phyloP scores from a whole-genome alignment of 768 basidiomycete genomes.

The Rhizopogon vulgaris region DNA sequence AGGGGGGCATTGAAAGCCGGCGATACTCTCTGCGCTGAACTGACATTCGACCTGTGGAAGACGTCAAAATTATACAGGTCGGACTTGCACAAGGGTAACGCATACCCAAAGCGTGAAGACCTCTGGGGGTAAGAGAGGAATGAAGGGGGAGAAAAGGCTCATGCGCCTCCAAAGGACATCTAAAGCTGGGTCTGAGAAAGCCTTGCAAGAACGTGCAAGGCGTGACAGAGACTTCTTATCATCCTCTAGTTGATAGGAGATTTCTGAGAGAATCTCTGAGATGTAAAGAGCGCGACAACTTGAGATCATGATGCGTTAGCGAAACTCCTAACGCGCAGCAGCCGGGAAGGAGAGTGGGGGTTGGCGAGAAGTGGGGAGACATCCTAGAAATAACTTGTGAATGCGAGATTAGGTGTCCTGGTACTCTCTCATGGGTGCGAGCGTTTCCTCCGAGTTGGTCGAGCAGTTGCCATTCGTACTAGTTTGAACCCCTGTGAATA shows the following conservation, averaged over 20 bases:
- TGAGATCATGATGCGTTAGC: not conserved
- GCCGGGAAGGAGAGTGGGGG: not conserved
- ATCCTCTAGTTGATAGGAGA: constrained; percentile 9
- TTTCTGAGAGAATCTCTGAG: constrained; percentile 10
- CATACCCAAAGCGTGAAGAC: constrained; percentile 11
- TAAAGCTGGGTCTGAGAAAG: constrained; percentile 7
- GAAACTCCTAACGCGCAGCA: not conserved
- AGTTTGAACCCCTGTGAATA: not conserved
- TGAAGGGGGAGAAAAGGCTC: constrained; percentile 11
- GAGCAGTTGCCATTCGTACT: not conserved
- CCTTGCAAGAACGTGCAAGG: constrained; percentile 10
- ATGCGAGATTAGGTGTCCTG: not conserved
- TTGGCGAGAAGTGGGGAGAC: not conserved
- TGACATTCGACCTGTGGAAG: not conserved
- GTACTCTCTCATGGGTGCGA: not conserved
- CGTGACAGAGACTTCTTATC: constrained; percentile 5
- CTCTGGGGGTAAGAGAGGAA: constrained; percentile 8
- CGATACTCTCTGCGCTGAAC: not conserved
- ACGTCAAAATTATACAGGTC: not conserved
- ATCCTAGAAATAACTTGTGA: not conserved
- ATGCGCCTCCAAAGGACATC: constrained; percentile 16
- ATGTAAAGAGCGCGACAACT: constrained; percentile 6
- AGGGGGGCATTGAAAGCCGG: constrained; percentile 9
- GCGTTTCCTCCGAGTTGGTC: not conserved
- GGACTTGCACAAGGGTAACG: not conserved